A percentile compares a stretch with the other conserved stretches of the same genome.
These are phyloP conservation scores for Penicillium concentricum DNA, from an alignment of 2,329 filamentous ascomycete genomes.

Conservation along the genomic window DNA sequence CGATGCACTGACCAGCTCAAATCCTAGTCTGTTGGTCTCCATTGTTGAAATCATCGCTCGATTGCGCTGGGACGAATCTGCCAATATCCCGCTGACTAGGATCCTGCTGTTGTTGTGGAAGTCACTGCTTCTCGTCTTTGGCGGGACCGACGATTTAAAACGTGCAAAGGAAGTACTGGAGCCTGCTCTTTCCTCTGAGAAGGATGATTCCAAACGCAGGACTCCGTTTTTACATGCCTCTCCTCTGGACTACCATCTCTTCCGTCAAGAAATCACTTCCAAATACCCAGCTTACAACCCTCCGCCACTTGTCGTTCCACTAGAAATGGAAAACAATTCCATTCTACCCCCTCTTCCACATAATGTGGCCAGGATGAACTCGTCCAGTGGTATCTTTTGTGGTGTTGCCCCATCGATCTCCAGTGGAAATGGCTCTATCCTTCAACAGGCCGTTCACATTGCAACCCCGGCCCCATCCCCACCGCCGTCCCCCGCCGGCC, in stretches of 20 bases:
- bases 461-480: slow-evolving; percentile 97
- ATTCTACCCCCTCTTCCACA: slow-evolving; percentile 82
- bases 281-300: slow-evolving; percentile 98
- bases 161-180: slow-evolving; percentile 70
- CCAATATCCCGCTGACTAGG: slow-evolving; percentile 59
- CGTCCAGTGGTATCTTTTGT: slow-evolving; percentile 62
- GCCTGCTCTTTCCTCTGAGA: slow-evolving; percentile 50
- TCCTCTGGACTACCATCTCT: slow-evolving; percentile 91
- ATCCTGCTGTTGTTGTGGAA: slow-evolving; percentile 90
- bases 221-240: slow-evolving; percentile 87
- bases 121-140: slow-evolving; percentile 79
- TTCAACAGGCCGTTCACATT: slow-evolving; percentile 95
- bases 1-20: slow-evolving; percentile 52
- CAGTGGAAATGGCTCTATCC: slow-evolving; percentile 64
- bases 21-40: slow-evolving; percentile 68
- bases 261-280: slow-evolving; percentile 93
- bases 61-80: slow-evolving; percentile 66
- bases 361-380: slow-evolving; percentile 63
- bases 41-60: slow-evolving; percentile 68
- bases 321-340: slow-evolving; percentile 88
- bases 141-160: slow-evolving; percentile 70
- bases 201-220: slow-evolving; percentile 52
- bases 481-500: slow-evolving; percentile 81
- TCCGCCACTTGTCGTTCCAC: slow-evolving; percentile 74
- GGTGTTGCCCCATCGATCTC: slow-evolving; percentile 50